Evolutionary conservation across 495 filamentous ascomycete species (phyloP), one percentile per base, ranked within the genome.

Genomic region (Aspergillus leporis): DNA sequence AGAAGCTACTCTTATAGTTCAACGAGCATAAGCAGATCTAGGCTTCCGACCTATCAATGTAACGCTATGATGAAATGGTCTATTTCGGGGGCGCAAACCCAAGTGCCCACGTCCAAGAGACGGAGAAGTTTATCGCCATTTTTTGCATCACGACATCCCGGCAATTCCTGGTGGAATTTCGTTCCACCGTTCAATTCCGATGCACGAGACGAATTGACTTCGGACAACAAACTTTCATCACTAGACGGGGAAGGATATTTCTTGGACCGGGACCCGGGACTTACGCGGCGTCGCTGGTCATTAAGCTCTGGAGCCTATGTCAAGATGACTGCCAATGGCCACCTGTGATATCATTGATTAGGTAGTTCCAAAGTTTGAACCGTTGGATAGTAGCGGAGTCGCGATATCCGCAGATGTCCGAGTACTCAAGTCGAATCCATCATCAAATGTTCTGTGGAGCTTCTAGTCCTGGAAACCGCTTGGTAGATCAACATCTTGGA

Each of bases 31-130:
- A 22, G 19, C 8, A 1, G 21, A 47, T 47, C 43, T 47, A 47
- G 43, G 19, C 5, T 23, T 13, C 43, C 8, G 43, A n/a, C 19
- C 21, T 21, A 10, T 23, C 43, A 47, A 55, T 60, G 59, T 51
- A 67, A 64, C 59, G 28, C 28, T 64, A 67, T 67, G 61, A 67
- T 67, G 65, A 58, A 66, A 66, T 61, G 30, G 25, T 19, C 23
- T 43, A 16, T 32, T 12, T 50, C 38, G 53, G 41, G 53, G 48
- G 51, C 23, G 18, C 12, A 12, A 51, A 32, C 3, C 45, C 18
- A 25, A 13, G 18, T 48, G 45, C 53, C 36, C 34, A 30, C 36
- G 21, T 34, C 4, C 13, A 23, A 48, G 16, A 40, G 18, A 25
- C 32, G 38, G 36, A 22, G 43, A 60, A 56, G 38, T 54, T 62